Base-by-base conservation (phyloP, 1,284 basidiomycete species). In the Heterobasidion annosum region DNA sequence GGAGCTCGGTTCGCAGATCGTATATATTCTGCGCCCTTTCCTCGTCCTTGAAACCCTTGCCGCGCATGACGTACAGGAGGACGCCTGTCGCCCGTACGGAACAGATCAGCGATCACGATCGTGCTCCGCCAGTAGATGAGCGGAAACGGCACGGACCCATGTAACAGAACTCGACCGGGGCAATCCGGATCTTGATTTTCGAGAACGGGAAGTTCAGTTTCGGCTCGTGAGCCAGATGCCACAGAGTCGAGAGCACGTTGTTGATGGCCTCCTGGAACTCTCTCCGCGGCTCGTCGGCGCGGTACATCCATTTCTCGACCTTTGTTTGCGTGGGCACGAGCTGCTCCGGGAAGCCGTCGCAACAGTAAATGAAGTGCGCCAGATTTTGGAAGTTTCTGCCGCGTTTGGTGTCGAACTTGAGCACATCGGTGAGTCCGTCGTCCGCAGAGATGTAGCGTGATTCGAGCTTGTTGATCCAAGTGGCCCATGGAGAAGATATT, bases 111-210 rank as follows among this genome's bases (percentile, higher is more conserved):
- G 25, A 18, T 13, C 10, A 32, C n/a, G 45, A 18, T 47, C 16
- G 2, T 32, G 10, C 12, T 16, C 2, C 2, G 40, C 12, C 40
- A 43, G 5, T 10, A 10, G 18, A 19, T 47, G 16, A 47, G 8
- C 16, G 12, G 5, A 3, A 25, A 47, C 9, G 18, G 12, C 18
- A 60, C 72, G 49, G 60, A 84, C 85, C 85, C 40, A 85, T 80
- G 67, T 85, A 89, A 32, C 86, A 77, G 63, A 89, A 88, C 65
- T 89, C 86, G 9, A 82, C 78, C 1, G 87, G 87, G 0, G 87
- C 81, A 34, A 88, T 72, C n/a, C 81, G 75, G 54, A 76, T 73
- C 51, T 70, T 67, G 18, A 85, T 75, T 19, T 73, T 68, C 25
- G 61, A 69, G 60, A 88, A 83, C 0, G 68, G 76, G 18, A 61